Evolutionary conservation across 1,139 yeast genomes (phyloP).

Genomic region (Pichiaceae sp.): DNA sequence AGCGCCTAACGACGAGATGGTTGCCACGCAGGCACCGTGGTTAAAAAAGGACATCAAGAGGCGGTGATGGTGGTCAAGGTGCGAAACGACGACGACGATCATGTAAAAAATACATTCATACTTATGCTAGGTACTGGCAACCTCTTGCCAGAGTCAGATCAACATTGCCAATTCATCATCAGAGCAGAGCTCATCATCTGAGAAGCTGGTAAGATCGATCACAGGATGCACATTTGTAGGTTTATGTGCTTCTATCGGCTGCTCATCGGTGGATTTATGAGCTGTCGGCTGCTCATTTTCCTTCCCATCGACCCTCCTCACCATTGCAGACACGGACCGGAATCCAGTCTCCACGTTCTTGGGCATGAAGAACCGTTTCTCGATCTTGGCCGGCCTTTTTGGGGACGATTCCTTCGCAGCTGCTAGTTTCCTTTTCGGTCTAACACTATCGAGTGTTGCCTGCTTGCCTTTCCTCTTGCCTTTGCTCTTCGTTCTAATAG

Average conservation of each 20-base stretch:
- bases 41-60: background rate
- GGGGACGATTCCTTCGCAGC: constrained; percentile 10
- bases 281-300: background rate
- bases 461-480: constrained; percentile 30
- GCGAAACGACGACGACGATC: too few relatives aligned
- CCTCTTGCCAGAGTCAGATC: too few relatives aligned
- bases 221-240: background rate
- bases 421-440: too few relatives aligned
- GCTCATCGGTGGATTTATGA: background rate
- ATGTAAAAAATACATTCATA: too few relatives aligned
- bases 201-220: constrained; percentile 5
- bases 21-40: background rate
- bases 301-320: constrained; percentile 24
- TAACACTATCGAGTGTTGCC: constrained; percentile 15
- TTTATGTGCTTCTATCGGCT: background rate
- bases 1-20: background rate
- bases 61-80: too few relatives aligned
- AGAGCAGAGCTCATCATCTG: constrained; percentile 8
- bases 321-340: constrained; percentile 44
- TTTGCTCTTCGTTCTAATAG: constrained; percentile 22
- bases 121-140: too few relatives aligned
- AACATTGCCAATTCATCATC: too few relatives aligned
- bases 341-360: constrained; percentile 71
- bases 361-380: constrained; percentile 64
- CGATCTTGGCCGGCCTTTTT: constrained; percentile 16